Evolutionary conservation across 2,329 filamentous ascomycete genomes (phyloP).

Genomic region (Colletotrichum plurivorum): DNA sequence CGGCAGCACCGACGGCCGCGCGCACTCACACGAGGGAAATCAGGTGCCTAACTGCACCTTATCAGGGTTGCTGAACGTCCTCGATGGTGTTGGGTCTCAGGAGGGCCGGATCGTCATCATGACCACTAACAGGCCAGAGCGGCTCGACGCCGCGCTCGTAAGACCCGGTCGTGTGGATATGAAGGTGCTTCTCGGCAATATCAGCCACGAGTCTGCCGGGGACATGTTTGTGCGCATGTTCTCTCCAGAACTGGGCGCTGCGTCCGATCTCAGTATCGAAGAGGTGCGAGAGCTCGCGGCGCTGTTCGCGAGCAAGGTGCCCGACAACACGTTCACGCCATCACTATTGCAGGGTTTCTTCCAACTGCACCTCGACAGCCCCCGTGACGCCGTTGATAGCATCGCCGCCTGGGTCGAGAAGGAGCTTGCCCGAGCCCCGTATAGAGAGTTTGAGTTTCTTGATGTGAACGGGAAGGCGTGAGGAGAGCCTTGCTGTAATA

Average conservation of each 20-base stretch:
- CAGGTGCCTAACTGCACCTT: conserved; percentile 60
- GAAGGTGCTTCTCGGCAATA: conserved; percentile 70
- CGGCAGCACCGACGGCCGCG: conserved; percentile 28
- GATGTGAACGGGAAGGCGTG: conserved; percentile 8
- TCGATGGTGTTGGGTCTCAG: conserved; percentile 78
- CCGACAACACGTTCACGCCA: conserved; percentile 61
- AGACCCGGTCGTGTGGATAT: conserved; percentile 78
- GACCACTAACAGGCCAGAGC: conserved; percentile 78
- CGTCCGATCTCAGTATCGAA: conserved; percentile 44
- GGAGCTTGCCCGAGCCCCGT: conserved; percentile 48
- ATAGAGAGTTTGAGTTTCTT: conserved; percentile 50
- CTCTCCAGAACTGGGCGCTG: conserved; percentile 50
- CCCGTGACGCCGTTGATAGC: conserved; percentile 51
- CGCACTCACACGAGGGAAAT: conserved; percentile 25
- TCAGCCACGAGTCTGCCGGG: conserved; percentile 58
- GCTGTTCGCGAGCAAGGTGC: conserved; percentile 68
- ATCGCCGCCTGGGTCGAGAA: conserved; percentile 54
- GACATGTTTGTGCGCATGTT: conserved; percentile 65
- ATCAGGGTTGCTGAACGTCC: conserved; percentile 77
- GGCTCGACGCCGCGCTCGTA: conserved; percentile 74
- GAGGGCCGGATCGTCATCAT: conserved; percentile 81
- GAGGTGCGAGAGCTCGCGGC: conserved; percentile 62
- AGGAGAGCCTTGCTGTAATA: background rate
- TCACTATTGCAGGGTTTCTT: conserved; percentile 66
- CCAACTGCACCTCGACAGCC: conserved; percentile 58